Conservation (phyloP, 2,329 filamentous ascomycete genomes). For the Cladosporium sp. region DNA sequence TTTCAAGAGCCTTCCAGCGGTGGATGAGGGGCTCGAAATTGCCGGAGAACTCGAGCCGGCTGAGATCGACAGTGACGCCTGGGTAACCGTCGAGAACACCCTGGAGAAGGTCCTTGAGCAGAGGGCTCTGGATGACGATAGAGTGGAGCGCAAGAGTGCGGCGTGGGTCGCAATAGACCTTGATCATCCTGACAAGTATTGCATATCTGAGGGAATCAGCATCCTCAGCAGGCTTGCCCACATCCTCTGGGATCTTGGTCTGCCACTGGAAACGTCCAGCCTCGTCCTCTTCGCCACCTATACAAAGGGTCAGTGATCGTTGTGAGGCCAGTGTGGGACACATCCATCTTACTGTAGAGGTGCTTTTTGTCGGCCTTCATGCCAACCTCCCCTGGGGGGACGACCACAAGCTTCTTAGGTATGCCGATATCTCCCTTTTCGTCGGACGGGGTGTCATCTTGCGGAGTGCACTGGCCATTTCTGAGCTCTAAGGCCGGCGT, state of each 20-base stretch:
- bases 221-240: slow-evolving; percentile 55
- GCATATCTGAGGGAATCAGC: slow-evolving; percentile 58
- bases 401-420: slow-evolving; percentile 4
- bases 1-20: slow-evolving; percentile 49
- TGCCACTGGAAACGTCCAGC: slow-evolving; percentile 51
- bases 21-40: slow-evolving; percentile 63
- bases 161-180: slow-evolving; percentile 46
- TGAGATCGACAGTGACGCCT: slow-evolving; percentile 54
- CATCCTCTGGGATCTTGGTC: slow-evolving; percentile 50
- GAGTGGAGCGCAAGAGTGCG: slow-evolving; percentile 52
- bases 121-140: slow-evolving; percentile 59
- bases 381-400: not conserved
- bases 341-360: not conserved
- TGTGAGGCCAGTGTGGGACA: no score
- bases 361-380: slow-evolving; percentile 5
- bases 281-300: slow-evolving; percentile 45
- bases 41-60: slow-evolving; percentile 56
- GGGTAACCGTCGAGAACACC: slow-evolving; percentile 55
- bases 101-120: slow-evolving; percentile 53
- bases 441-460: not conserved
- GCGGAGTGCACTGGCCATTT: not conserved
- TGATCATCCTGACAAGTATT: slow-evolving; percentile 55
- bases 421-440: not conserved
- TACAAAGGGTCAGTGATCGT: not conserved
- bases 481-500: not conserved